phyloP scores from a whole-genome alignment of 208 protist genomes.

The Sergeia podlipaevii region DNA sequence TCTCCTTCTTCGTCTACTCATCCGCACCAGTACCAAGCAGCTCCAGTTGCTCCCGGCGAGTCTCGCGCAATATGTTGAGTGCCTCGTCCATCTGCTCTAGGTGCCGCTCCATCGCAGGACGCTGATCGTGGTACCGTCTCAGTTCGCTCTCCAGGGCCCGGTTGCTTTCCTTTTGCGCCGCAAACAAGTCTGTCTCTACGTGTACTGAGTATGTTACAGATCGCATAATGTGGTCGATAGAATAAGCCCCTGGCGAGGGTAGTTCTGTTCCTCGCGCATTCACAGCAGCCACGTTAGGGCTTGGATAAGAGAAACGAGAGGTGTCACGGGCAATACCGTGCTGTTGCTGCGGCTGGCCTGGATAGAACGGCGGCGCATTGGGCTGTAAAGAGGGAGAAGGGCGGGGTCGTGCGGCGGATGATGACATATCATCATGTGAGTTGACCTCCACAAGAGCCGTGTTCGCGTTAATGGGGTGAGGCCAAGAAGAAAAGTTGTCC shows the following conservation, averaged over 20 bases:
- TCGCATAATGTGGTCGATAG: slow-evolving; percentile 39
- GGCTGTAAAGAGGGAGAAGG: slow-evolving; percentile 6
- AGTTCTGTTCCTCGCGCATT: slow-evolving; percentile 2
- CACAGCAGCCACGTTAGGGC: slow-evolving; percentile 6
- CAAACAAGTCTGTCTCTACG: slow-evolving; percentile 45
- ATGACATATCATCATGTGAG: slow-evolving; percentile 1
- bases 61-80: slow-evolving; percentile 3
- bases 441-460: not conserved
- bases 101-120: slow-evolving; percentile 16
- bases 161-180: slow-evolving; percentile 62
- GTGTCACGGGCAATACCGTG: not conserved
- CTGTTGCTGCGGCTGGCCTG: slow-evolving; percentile 11
- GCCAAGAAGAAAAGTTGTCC: too few species aligned
- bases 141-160: slow-evolving; percentile 61
- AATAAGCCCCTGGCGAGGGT: slow-evolving; percentile 5
- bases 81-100: slow-evolving; percentile 19
- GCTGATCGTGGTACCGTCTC: slow-evolving; percentile 29
- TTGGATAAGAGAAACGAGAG: not conserved
- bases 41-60: not conserved
- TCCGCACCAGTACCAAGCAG: too few species aligned
- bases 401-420: slow-evolving; percentile 2
- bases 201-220: slow-evolving; percentile 54
- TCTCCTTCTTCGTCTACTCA: too few species aligned
- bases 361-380: not conserved
- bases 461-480: not conserved